Conservation (phyloP, 148 eudicot genomes). For the Diospyros lotus region DNA sequence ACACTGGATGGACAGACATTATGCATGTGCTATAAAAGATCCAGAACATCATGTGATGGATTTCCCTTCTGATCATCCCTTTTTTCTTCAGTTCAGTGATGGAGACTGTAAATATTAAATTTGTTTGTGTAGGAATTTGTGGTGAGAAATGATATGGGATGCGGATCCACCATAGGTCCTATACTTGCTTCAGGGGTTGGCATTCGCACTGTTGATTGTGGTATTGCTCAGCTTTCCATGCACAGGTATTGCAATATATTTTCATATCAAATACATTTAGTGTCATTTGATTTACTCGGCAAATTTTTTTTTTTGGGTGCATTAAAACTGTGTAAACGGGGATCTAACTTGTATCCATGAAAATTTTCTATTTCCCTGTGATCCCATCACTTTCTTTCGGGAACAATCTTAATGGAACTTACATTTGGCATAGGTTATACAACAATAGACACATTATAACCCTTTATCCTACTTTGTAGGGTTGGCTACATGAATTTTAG, state of each 20-base stretch:
- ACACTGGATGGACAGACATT: background rate
- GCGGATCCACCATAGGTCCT: slow-evolving; percentile 98
- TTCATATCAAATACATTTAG: background rate
- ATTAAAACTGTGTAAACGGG: too few relatives aligned
- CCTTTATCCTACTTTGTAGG: too few relatives aligned
- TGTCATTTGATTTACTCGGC: background rate
- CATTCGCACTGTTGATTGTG: slow-evolving; percentile 93
- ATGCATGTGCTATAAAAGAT: background rate
- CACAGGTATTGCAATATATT: slow-evolving; percentile 59
- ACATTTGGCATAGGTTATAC: too few relatives aligned
- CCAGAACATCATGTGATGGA: background rate
- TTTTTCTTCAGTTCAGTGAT: background rate
- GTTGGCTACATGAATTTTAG: too few relatives aligned
- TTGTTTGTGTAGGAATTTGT: slow-evolving; percentile 68
- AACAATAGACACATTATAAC: too few relatives aligned
- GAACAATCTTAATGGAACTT: too few relatives aligned
- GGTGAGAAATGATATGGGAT: slow-evolving; percentile 99
- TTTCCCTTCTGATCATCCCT: background rate
- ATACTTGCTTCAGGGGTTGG: slow-evolving; percentile 95
- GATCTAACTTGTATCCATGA: too few relatives aligned
- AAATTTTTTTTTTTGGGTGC: too few relatives aligned
- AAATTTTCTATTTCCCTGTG: too few relatives aligned
- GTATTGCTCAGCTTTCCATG: slow-evolving; percentile 94
- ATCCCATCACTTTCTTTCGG: too few relatives aligned
- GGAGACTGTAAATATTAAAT: background rate